Evolutionary conservation across 305 asterid genomes (phyloP), one percentile per base, ranked within the genome.

Genomic region (Fraxinus latifolia): DNA sequence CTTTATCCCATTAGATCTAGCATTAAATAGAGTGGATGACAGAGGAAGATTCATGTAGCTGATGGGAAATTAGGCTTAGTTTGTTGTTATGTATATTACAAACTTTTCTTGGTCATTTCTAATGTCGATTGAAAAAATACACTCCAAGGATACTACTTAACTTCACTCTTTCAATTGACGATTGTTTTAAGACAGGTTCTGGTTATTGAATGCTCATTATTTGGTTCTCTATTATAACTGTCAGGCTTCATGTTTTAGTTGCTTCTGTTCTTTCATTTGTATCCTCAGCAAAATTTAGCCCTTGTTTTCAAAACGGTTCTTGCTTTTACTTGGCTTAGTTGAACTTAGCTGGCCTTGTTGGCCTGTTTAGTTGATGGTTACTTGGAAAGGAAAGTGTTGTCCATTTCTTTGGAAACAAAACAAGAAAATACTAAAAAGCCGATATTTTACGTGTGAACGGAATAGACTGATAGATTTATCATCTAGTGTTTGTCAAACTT

Each of bases 261-360:
- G 8, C 23, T 70, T 70, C 39, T 32, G 44, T 70, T 32, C 25
- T 70, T 29, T 6, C 39, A 15, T n/a, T 70, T 32, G 23, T 32
- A 70, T 70, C 76, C 76, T 70, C 44, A 32, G 76, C 76, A 70
- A 32, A 70, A 70, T 70, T n/a, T 32, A 70, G 21, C 34, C 39
- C 25, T 31, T 70, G 39, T n/a, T 70, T 70, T 25, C 15, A 67
- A 27, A 67, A 67, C 32, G 74, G 74, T 67, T 29, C 74, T 67
- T 9, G 29, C 29, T 58, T 19, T 58, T 65, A 65, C 72, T 65
- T 65, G 72, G 72, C 33, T 11, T 62, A 23, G 7, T 25, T 68
- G 74, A 29, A 3, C 74, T 68, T 68, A 33, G 0, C 39, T 31
- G 39, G 76, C 76, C 76, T 31, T 15, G 25, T n/a, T 70, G 44